Base-by-base conservation (phyloP, 2,329 filamentous ascomycete species). In the Cladosporium sp. region DNA sequence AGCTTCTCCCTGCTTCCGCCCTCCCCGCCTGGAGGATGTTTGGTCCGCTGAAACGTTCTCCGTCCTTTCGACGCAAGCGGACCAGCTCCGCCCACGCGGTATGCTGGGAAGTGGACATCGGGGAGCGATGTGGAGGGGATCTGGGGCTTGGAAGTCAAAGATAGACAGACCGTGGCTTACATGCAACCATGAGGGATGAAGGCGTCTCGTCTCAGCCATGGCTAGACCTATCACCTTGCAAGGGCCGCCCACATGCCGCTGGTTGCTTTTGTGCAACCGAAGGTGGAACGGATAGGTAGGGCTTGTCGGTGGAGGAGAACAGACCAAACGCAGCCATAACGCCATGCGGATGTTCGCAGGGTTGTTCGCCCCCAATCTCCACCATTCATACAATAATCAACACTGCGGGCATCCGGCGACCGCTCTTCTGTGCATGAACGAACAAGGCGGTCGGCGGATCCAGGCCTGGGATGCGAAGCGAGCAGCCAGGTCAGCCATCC, bases 401-500 rank as follows among this genome's bases (percentile, higher is more conserved):
- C 55, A 26, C 55, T 58, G 55, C 34, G 55, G 55, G 34, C 34
- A 38, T n/a, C 55, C 55, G 34, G 55, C 55, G 55, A 58, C 55
- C 55, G 55, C 55, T 58, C n/a, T 58, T 58, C 34, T 58, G 55
- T 58, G 55, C 55, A 58, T 34, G 52, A 47, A 32, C 52, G 52
- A 32, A 55, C 28, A 32, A 32, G 26, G 52, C 28, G 52, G 52
- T 55, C 52, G 52, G 52, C 28, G 15, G 30, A 28, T 30, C 18
- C 52, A 55, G 52, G 15, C 52, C 32, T 34, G 52, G 28, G 52
- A 47, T 55, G 28, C 52, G 52, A 55, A 55, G 52, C 52, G 52
- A 55, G 41, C 32, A 58, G 55, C n/a, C 24, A 58, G 32, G 32
- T 44, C 55, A 58, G 21, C 14, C 24, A 34, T 38, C 60, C 60